Conservation (phyloP, 306 rosid species). For the Corylus americana region DNA sequence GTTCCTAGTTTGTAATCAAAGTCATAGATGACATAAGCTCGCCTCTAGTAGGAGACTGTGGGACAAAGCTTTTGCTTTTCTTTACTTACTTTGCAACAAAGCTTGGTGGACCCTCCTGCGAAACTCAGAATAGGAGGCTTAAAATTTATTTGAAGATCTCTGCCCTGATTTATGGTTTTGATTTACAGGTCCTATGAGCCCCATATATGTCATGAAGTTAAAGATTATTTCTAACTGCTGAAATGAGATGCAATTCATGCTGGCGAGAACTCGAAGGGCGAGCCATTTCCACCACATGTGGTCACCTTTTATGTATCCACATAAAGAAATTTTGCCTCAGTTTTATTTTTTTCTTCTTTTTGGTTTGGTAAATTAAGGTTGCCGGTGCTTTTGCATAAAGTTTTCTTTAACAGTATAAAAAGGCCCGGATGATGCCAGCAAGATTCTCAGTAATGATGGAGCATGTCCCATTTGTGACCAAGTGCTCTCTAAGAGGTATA, state of each 20-base stretch:
- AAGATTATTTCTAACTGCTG: slow-evolving; percentile 42
- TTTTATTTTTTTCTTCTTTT: slow-evolving; percentile 7
- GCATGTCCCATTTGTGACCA: slow-evolving; percentile 95
- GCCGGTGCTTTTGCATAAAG: slow-evolving; percentile 4
- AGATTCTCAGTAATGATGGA: slow-evolving; percentile 88
- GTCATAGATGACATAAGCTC: neutral
- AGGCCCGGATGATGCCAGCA: slow-evolving; percentile 97
- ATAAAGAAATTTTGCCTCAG: slow-evolving; percentile 5
- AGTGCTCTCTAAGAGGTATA: slow-evolving; percentile 96
- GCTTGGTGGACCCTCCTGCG: slow-evolving; percentile 4
- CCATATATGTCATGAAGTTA: slow-evolving; percentile 36
- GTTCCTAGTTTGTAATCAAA: neutral
- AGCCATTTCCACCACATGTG: slow-evolving; percentile 91
- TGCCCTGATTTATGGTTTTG: slow-evolving; percentile 9
- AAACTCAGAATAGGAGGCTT: slow-evolving; percentile 8
- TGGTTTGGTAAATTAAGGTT: slow-evolving; percentile 1
- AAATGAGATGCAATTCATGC: slow-evolving; percentile 99
- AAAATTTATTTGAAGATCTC: slow-evolving; percentile 16
- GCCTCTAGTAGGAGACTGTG: neutral
- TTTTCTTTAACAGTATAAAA: slow-evolving; percentile 51
- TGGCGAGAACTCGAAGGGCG: slow-evolving; percentile 97
- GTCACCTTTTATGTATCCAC: slow-evolving; percentile 91
- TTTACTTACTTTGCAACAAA: neutral
- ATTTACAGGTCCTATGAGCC: slow-evolving; percentile 39
- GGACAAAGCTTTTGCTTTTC: neutral